Conservation (phyloP, 1,139 yeast species). For the Hyphopichia fennica region DNA sequence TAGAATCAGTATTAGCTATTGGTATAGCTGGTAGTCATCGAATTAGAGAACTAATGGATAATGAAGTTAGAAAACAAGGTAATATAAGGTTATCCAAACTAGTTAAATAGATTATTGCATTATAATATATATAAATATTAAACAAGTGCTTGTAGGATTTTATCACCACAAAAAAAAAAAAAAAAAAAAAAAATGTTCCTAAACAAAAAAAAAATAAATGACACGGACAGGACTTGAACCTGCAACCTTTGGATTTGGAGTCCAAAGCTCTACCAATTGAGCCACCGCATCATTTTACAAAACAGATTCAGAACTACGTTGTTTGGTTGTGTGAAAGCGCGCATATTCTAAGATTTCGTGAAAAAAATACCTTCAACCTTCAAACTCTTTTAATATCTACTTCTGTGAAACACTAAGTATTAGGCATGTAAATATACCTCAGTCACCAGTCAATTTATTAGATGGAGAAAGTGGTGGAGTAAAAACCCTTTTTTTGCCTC, state of each 20-base stretch:
- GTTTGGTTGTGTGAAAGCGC: too few species aligned
- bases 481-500: too few species aligned
- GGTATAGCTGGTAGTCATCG: conserved; percentile 90
- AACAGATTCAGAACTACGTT: too few species aligned
- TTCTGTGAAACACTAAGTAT: background rate
- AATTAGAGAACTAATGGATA: conserved; percentile 82
- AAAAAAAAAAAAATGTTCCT: background rate
- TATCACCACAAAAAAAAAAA: background rate
- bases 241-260: conserved; percentile 8
- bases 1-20: conserved; percentile 76
- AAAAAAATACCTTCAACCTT: background rate
- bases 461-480: too few species aligned
- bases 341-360: too few species aligned
- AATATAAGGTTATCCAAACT: conserved; percentile 37
- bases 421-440: conserved; percentile 2
- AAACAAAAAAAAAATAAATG: conserved; percentile 2
- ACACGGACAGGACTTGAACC: conserved; percentile 8
- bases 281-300: conserved; percentile 6
- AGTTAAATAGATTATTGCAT: background rate
- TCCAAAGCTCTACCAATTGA: conserved; percentile 8
- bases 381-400: too few species aligned
- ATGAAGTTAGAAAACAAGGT: conserved; percentile 74
- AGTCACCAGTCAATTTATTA: too few species aligned
- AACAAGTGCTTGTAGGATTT: background rate
- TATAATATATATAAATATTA: background rate